These are phyloP conservation scores for Cylindricascospora bacillispora DNA, from an alignment of 1,139 yeast genomes.

Conservation along the genomic window DNA sequence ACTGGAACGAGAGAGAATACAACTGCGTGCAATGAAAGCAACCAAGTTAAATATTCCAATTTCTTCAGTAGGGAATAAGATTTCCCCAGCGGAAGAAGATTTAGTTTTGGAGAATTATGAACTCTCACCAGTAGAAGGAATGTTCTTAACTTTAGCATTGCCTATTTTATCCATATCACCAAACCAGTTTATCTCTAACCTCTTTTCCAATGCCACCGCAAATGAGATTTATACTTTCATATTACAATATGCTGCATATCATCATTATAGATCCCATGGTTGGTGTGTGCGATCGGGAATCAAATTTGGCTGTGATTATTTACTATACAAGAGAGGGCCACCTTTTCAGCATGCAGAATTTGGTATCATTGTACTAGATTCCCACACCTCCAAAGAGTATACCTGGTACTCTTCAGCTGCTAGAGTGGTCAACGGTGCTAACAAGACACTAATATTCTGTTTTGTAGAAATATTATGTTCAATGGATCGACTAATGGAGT, in stretches of 20 bases:
- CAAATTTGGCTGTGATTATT: constrained; percentile 76
- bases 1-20: constrained; percentile 24
- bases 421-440: constrained; percentile 79
- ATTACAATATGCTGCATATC: constrained; percentile 56
- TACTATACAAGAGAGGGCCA: constrained; percentile 82
- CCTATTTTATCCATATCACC: constrained; percentile 18
- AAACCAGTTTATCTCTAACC: constrained; percentile 7
- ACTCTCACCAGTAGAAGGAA: constrained; percentile 61
- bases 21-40: constrained; percentile 25
- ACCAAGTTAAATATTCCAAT: constrained; percentile 23
- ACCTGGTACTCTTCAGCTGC: constrained; percentile 40
- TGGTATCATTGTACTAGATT: constrained; percentile 47
- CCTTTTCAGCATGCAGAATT: constrained; percentile 92
- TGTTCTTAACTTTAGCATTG: constrained; percentile 50
- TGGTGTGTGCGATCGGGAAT: constrained; percentile 94
- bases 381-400: constrained; percentile 21
- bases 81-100: constrained; percentile 28
- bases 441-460: constrained; percentile 58
- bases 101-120: constrained; percentile 52
- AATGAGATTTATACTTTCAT: constrained; percentile 7
- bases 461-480: constrained; percentile 45
- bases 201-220: constrained; percentile 5
- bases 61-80: constrained; percentile 5
- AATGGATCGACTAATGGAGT: constrained; percentile 22
- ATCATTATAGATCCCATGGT: constrained; percentile 76